Conservation (phyloP, 345 rosid species). For the Linum tenue region DNA sequence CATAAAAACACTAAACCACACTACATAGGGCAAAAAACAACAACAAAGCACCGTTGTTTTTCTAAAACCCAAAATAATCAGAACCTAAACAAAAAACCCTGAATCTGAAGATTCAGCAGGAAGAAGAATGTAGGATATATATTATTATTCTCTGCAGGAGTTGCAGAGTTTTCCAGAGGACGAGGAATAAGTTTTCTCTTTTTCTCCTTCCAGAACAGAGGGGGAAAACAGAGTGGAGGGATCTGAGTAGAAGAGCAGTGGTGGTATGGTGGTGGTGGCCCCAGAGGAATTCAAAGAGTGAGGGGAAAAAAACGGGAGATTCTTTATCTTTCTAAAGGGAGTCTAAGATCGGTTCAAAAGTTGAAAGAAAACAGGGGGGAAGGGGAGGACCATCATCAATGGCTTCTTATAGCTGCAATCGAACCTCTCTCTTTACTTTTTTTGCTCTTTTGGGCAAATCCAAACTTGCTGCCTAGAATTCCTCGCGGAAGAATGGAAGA, state of each 20-base stretch:
- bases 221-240: neutral
- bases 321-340: neutral
- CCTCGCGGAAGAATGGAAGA: conserved; percentile 23
- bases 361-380: neutral
- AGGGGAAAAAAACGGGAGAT: neutral
- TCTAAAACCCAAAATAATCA: no score
- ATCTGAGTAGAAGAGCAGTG: neutral
- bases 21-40: no score
- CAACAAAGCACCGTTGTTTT: no score
- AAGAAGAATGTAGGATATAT: no score
- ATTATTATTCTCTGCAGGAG: no score
- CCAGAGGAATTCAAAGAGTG: conserved; percentile 6
- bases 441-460: conserved; percentile 20
- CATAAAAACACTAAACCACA: neutral
- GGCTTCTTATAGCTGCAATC: neutral
- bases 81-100: no score
- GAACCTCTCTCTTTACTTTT: neutral
- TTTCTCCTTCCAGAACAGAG: neutral
- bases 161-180: neutral
- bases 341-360: conserved; percentile 2
- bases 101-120: neutral
- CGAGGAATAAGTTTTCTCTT: neutral
- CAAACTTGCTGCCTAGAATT: conserved; percentile 40
- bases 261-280: conserved; percentile 1
- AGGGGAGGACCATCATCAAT: neutral